These are phyloP conservation scores for Aristolochia fimbriata DNA, from an alignment of 164 flowering plant genomes.

Conservation along the genomic window DNA sequence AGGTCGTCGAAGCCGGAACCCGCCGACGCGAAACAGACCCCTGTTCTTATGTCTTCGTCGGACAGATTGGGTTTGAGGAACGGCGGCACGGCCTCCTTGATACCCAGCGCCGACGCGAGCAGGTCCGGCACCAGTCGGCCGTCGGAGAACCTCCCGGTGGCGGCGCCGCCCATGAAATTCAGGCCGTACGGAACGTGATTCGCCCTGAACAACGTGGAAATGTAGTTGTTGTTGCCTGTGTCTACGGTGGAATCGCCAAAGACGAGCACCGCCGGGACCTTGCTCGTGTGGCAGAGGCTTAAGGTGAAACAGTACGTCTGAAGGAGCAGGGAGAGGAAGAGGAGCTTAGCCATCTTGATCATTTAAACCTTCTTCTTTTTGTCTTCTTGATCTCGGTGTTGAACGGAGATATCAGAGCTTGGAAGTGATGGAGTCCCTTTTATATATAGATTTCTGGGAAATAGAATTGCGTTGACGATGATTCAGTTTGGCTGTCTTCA, in stretches of 20 bases:
- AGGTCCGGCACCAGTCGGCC: slow-evolving; percentile 44
- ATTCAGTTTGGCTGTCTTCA: no score
- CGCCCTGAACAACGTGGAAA: slow-evolving; percentile 12
- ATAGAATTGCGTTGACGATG: no score
- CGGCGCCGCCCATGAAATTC: slow-evolving; percentile 18
- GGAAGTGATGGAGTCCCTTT: no score
- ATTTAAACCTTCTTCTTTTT: no score
- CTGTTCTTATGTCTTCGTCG: slow-evolving; percentile 19
- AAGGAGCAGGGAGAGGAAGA: no score
- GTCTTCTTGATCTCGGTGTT: no score
- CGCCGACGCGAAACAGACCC: slow-evolving; percentile 49
- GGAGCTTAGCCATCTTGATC: no score
- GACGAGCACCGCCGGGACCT: no score
- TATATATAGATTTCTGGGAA: no score
- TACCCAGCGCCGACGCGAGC: slow-evolving; percentile 23
- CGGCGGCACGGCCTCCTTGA: slow-evolving; percentile 50
- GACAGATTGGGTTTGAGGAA: slow-evolving; percentile 3
- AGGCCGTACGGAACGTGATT: slow-evolving; percentile 36
- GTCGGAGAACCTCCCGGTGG: slow-evolving; percentile 56
- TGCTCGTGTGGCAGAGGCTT: no score
- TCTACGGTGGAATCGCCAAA: slow-evolving; percentile 1
- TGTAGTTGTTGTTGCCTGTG: slow-evolving; percentile 50
- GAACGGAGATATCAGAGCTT: no score
- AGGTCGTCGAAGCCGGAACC: slow-evolving; percentile 47
- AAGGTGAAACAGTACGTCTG: no score